Conservation (phyloP, 345 rosid species). For the Turnera subulata region DNA sequence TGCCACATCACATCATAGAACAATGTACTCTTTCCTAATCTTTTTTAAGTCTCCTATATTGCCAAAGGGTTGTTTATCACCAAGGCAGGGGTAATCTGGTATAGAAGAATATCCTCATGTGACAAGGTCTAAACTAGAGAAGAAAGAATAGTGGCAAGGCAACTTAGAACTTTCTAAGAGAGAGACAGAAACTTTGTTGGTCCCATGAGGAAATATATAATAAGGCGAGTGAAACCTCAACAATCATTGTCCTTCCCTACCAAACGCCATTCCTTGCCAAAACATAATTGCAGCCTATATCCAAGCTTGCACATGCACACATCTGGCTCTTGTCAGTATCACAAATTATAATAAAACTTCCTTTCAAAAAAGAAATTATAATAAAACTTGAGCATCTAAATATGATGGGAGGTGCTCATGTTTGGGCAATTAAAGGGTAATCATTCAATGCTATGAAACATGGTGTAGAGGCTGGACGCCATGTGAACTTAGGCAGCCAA, state of each 20-base stretch:
- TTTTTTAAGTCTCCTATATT: too few relatives aligned
- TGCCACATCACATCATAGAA: too few relatives aligned
- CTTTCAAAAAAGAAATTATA: too few relatives aligned
- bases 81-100: neutral
- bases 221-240: neutral
- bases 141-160: slow-evolving; percentile 10
- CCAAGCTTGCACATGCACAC: slow-evolving; percentile 33
- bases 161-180: slow-evolving; percentile 36
- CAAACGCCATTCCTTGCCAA: slow-evolving; percentile 13
- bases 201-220: slow-evolving; percentile 5
- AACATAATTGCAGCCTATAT: slow-evolving; percentile 11
- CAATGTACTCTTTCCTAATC: too few relatives aligned
- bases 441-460: slow-evolving; percentile 28
- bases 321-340: slow-evolving; percentile 34
- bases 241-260: slow-evolving; percentile 29
- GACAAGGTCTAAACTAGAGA: slow-evolving; percentile 3
- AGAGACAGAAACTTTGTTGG: slow-evolving; percentile 12
- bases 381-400: slow-evolving; percentile 1
- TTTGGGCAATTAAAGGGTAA: slow-evolving; percentile 20
- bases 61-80: too few relatives aligned
- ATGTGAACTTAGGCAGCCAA: slow-evolving; percentile 47
- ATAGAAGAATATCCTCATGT: slow-evolving; percentile 35
- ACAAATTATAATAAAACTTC: too few relatives aligned
- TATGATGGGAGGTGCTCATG: neutral
- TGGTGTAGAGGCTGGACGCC: slow-evolving; percentile 40